Evolutionary conservation across 352 stramenopile genomes (phyloP).

Genomic region (Phytopythium kandeliae): DNA sequence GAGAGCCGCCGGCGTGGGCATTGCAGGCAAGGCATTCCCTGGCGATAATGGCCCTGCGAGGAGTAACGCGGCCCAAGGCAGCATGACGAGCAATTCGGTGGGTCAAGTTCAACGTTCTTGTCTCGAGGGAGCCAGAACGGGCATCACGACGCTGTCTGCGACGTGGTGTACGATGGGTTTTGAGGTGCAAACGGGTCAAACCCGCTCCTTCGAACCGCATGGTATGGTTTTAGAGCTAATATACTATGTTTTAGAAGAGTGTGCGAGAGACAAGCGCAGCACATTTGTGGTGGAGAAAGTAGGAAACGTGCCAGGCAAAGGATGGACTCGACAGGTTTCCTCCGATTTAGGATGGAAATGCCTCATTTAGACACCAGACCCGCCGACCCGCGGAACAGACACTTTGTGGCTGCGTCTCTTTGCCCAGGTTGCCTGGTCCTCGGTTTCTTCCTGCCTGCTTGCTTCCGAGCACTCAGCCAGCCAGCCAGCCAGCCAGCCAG

Average conservation of each 20-base stretch:
- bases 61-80: neutral
- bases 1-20: neutral
- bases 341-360: neutral
- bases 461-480: too few relatives aligned
- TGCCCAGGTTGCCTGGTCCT: too few relatives aligned
- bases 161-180: neutral
- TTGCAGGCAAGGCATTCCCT: neutral
- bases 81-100: neutral
- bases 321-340: neutral
- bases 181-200: neutral
- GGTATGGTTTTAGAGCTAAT: neutral
- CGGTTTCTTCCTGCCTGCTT: too few relatives aligned
- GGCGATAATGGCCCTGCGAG: neutral
- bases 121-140: neutral
- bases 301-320: neutral
- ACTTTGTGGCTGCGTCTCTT: neutral
- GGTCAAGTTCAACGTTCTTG: neutral
- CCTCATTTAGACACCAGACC: neutral
- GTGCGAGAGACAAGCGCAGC: conserved; percentile 1
- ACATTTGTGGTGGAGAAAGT: neutral
- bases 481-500: too few relatives aligned
- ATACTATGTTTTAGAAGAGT: neutral
- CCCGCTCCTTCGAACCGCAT: neutral
- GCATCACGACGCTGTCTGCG: neutral
- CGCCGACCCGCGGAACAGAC: neutral